Evolutionary conservation across 148 eudicot species (phyloP).

Genomic region (Vaccinium vitisidaea): DNA sequence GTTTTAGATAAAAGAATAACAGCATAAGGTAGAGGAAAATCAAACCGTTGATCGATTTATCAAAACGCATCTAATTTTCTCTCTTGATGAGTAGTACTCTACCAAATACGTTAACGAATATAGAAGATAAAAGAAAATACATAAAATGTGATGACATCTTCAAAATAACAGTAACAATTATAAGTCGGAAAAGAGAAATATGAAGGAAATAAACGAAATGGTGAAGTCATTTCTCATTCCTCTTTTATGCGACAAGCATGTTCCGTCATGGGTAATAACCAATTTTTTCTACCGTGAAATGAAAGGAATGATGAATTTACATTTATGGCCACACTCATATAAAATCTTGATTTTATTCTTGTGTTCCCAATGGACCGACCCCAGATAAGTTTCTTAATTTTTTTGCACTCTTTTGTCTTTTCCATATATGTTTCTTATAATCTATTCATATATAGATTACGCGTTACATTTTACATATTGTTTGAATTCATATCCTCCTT

Average conservation of each 20-base stretch:
- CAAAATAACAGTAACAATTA: neutral
- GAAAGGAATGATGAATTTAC: slow-evolving; percentile 26
- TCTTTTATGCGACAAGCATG: slow-evolving; percentile 47
- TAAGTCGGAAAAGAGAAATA: neutral
- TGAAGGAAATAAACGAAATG: slow-evolving; percentile 12
- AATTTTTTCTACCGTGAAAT: slow-evolving; percentile 14
- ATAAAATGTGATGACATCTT: neutral
- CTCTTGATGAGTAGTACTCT: neutral
- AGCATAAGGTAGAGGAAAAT: neutral
- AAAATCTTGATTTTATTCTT: neutral
- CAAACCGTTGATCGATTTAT: no score
- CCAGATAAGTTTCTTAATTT: neutral
- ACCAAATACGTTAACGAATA: neutral
- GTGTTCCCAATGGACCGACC: neutral
- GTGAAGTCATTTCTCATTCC: slow-evolving; percentile 43
- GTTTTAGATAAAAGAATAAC: no score
- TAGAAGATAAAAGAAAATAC: neutral
- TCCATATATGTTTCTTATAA: neutral
- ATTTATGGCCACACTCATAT: neutral
- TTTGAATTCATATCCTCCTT: neutral
- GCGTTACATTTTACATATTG: no score
- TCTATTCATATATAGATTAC: no score
- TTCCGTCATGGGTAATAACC: slow-evolving; percentile 23
- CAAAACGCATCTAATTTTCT: neutral
- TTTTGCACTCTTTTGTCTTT: neutral